A percentile compares a stretch with the other conserved stretches of the same genome.
Evolutionary conservation across 306 rosid genomes (phyloP).

Genomic region (Purshia tridentata): DNA sequence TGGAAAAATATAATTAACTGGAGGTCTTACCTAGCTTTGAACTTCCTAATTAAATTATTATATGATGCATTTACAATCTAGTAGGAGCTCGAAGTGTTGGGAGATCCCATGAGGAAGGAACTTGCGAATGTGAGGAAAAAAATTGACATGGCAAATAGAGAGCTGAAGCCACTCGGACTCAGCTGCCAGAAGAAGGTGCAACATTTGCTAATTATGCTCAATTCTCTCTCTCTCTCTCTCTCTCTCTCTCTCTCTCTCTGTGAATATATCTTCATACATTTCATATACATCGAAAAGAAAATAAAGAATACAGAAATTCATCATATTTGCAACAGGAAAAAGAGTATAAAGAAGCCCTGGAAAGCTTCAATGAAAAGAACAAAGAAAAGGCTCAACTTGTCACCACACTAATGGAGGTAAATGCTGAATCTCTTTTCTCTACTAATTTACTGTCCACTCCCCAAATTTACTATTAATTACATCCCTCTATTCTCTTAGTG

Average conservation of each 20-base stretch:
- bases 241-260: not conserved
- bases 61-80: not conserved
- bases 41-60: not conserved
- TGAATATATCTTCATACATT: not conserved
- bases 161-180: conserved; percentile 71
- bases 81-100: conserved; percentile 80
- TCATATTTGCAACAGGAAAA: conserved; percentile 54
- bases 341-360: conserved; percentile 75
- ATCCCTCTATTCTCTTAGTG: not conserved
- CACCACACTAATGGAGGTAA: conserved; percentile 73
- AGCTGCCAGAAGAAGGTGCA: conserved; percentile 78
- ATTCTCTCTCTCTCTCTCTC: not conserved
- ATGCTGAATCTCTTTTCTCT: not conserved
- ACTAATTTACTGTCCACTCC: no score
- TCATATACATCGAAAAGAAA: not conserved
- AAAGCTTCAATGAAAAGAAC: conserved; percentile 67
- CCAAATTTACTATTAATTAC: not conserved
- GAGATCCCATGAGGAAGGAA: conserved; percentile 86
- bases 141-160: conserved; percentile 65
- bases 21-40: no score
- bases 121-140: conserved; percentile 74
- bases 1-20: no score
- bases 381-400: conserved; percentile 74
- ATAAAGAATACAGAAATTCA: not conserved
- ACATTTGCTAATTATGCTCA: not conserved